Evolutionary conservation across 164 flowering plant species (phyloP), one percentile per base, ranked within the genome.

Genomic region (Vitis vinifera): DNA sequence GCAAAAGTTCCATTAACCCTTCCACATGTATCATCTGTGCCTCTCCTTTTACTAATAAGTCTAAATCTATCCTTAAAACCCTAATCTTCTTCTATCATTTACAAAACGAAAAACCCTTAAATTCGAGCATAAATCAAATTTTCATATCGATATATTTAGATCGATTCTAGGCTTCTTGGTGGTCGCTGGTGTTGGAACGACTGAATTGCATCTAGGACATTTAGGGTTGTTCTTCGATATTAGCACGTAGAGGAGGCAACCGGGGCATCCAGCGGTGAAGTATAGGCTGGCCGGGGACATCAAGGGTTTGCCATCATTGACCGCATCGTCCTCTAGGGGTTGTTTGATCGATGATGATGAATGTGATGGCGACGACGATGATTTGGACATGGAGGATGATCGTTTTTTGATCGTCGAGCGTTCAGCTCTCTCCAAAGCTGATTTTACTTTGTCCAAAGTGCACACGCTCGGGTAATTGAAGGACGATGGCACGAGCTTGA

Each of bases 391-490:
- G 4, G 79, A 67, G 1, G 85, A 65, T 10, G 80, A 65, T 37
- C 85, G 76, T 55, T 81, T 88, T 72, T 75, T 86, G 0, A 63
- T 11, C 12, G 86, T 75, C 3, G 84, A 84, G 19, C 71, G 83
- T 69, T 84, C 85, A 0, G 92, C 97, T 75, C 93, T 82, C 69
- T 92, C 97, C 0, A 94, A 84, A 1, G 98, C 98, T 1, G 86
- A 91, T 64, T 89, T 94, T 51, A 94, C 98, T 70, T 88, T 94
- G 69, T 94, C 98, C 2, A 94, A 79, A 1, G 98, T 92, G 85
- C 98, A 94, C 0, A 94, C 94, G 67, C 96, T 89, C 47, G 84
- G 86, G 78, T 81, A 86, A 55, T 70, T 76, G 69, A 82, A 61
- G 2, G 73, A 51, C 10, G 79, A 70, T 1, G 88, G 76, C 1